These are phyloP conservation scores for Trametes villosa DNA, from an alignment of 768 basidiomycete species.

Conservation along the genomic window DNA sequence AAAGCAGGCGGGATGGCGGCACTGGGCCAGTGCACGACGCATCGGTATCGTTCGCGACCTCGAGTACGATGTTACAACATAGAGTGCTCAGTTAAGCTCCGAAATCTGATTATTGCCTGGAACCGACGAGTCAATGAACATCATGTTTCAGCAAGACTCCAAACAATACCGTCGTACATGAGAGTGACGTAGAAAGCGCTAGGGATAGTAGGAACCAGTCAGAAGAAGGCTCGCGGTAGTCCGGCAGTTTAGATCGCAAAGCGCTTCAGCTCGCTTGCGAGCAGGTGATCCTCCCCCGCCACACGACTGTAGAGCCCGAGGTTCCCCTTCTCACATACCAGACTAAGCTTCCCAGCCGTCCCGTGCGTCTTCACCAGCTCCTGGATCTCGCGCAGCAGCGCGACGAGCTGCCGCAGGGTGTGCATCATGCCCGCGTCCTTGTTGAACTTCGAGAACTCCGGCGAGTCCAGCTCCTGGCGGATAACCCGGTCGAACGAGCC, in stretches of 20 bases:
- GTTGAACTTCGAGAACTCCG: slow-evolving; percentile 28
- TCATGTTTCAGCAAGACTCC: too few species aligned
- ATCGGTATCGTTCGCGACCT: too few species aligned
- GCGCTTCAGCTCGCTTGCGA: slow-evolving; percentile 44
- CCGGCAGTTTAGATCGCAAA: slow-evolving; percentile 18
- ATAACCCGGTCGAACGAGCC: slow-evolving; percentile 57
- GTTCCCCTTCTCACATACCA: slow-evolving; percentile 52
- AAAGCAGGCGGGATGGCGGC: too few species aligned
- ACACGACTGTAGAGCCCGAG: slow-evolving; percentile 56
- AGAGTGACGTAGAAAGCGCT: too few species aligned
- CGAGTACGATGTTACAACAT: too few species aligned
- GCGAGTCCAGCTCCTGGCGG: slow-evolving; percentile 43
- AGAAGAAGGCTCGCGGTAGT: too few species aligned
- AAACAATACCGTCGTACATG: too few species aligned
- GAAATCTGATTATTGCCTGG: too few species aligned
- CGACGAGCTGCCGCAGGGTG: slow-evolving; percentile 30
- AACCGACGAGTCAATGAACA: too few species aligned
- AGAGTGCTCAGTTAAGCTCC: too few species aligned
- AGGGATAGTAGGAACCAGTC: too few species aligned
- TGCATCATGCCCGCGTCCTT: slow-evolving; percentile 33
- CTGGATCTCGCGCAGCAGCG: slow-evolving; percentile 43
- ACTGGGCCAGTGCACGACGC: too few species aligned
- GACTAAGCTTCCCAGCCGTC: slow-evolving; percentile 52
- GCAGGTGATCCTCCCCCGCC: slow-evolving; percentile 47
- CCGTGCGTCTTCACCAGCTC: slow-evolving; percentile 55